Base-by-base conservation (phyloP, 78 protist species). In the Pigoraptor vietnamica region DNA sequence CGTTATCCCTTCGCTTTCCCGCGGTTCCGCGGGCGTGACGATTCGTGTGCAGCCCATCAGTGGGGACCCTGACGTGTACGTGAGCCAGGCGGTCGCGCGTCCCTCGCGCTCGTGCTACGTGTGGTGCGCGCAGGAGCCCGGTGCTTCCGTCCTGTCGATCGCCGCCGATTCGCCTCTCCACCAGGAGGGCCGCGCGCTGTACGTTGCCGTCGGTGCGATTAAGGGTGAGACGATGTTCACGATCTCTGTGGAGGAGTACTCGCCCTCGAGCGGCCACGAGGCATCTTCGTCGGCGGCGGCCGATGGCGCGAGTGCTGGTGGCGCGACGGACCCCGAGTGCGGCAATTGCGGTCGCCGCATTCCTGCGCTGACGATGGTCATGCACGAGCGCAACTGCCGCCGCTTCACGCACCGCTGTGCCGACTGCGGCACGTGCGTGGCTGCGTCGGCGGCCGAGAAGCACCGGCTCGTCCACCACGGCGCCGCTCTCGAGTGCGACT, bases 301-400 rank as follows among this genome's bases (percentile, higher is more conserved):
- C 29, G 14, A 6, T 48, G 29, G 29, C 6, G 6, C 67, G 67
- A 48, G 14, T 48, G 67, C 6, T 48, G 67, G 6, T 6, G 6
- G 29, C 6, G 23, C 21, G 35, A 79, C 35, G 32, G 21, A 25
- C 10, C n/a, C 84, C 84, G 84, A 14, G 34, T 79, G 84, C 84
- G 21, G 10, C 84, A 79, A 79, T 19, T 79, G 84, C 84, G 84
- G 84, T 25, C 21, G 32, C 10, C 32, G 84, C 84, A 25, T 79
- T 25, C 34, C 84, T 2, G 34, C 84, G 14, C 21, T 25, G 34
- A 79, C 84, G 14, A 14, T 79, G 34, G 84, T 79, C n/a, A 79
- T 79, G 84, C 84, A 79, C 84, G 84, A 79, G 84, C 84, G 84
- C 84, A 79, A 79, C 84, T 79, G 84, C n/a, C 34, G 21, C 84